Evolutionary conservation across 2,329 filamentous ascomycete species (phyloP), one percentile per base, ranked within the genome.

Genomic region (Tolypocladium pustulatum): DNA sequence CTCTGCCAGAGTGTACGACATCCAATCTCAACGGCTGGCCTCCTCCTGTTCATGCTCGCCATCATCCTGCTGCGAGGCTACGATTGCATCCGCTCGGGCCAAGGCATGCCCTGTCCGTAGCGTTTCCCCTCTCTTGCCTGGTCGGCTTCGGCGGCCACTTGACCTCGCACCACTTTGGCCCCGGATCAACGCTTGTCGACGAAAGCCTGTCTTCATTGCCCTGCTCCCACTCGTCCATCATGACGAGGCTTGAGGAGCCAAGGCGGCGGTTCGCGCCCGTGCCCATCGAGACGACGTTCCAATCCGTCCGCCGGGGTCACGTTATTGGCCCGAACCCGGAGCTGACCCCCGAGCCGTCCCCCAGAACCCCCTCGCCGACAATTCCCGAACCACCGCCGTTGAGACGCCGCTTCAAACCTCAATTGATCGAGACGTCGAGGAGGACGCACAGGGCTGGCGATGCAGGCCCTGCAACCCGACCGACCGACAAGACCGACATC

Each of bases 361-460:
- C 80, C 49, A 78, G 78, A 57, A 77, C 78, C 13, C 73, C 76
- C 7, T 78, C 78, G 2, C 75, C 77, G 54, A 61, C 59, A 30
- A 76, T 2, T 71, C 74, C 51, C 72, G 75, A 65, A 66, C 71
- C 64, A 72, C 75, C 58, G 69, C 76, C 49, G 71, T 76, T 51
- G 67, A 75, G 65, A 34, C 77, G 80, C 62, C 75, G 76, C 60
- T 96, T 95, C 70, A 81, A 86, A 36, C 91, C 91, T 15, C 87
- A 93, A 66, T 77, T 96, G 58, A 86, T 96, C 61, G 90, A 93
- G 72, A 92, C 89, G 3, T 88, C 88, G 4, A 84, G 85, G 65
- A 81, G 91, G 57, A 85, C 85, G 38, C 84, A 88, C 62, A 85
- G 85, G 66, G 81, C 81, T 20, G 85, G 85, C 25, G 87, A 91